Evolutionary conservation across 305 asterid species (phyloP).

Genomic region (Petunia hybrid): DNA sequence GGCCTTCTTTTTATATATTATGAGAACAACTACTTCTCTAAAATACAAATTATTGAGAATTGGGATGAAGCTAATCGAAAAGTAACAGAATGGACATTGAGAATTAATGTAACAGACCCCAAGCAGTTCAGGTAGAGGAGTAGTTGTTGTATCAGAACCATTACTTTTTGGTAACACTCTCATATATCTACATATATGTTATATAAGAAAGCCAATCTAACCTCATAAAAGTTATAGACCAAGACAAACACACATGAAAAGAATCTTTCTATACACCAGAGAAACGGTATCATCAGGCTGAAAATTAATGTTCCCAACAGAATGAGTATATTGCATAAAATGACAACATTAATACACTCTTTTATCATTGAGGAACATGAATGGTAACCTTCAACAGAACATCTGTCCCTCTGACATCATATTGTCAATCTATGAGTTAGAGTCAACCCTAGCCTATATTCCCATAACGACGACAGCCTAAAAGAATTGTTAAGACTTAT

Average conservation of each 20-base stretch:
- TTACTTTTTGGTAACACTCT: neutral
- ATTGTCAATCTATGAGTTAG: neutral
- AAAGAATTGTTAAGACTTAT: neutral
- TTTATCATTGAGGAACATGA: neutral
- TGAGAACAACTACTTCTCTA: neutral
- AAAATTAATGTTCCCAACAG: neutral
- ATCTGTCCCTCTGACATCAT: too few species aligned
- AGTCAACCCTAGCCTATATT: conserved; percentile 2
- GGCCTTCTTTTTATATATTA: neutral
- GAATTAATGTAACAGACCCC: neutral
- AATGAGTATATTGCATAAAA: neutral
- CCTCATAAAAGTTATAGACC: neutral
- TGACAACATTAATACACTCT: neutral
- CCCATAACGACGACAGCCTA: neutral
- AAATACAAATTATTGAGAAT: neutral
- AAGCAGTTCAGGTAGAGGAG: neutral
- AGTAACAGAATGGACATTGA: conserved; percentile 7
- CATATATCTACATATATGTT: neutral
- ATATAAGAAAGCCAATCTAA: neutral
- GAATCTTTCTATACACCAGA: neutral
- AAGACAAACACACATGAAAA: neutral
- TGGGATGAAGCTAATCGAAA: neutral
- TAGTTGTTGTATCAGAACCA: neutral
- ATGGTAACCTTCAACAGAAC: too few species aligned
- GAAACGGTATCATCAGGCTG: neutral